phyloP scores from a whole-genome alignment of 2,329 filamentous ascomycete genomes.

The Fusarium abutilonis region DNA sequence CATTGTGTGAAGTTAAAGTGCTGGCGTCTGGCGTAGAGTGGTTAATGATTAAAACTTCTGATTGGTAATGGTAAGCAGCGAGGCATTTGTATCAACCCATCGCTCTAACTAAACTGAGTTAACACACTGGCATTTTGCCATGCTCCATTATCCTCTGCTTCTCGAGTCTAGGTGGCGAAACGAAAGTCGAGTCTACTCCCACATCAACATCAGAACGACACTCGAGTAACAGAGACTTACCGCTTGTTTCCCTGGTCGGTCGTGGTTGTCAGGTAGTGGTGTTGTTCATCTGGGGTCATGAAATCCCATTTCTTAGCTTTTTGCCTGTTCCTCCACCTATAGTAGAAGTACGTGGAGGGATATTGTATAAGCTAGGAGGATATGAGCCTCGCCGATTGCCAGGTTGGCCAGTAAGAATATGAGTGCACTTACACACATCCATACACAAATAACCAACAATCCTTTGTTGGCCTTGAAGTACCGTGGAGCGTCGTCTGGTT shows the following conservation, averaged over 20 bases:
- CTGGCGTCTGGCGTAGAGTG: no score
- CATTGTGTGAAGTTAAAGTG: no score
- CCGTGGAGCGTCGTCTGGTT: slow-evolving; percentile 49
- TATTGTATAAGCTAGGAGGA: slow-evolving; percentile 49
- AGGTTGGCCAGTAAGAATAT: neutral
- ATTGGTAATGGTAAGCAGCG: no score
- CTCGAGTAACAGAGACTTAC: neutral
- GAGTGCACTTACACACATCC: slow-evolving; percentile 6
- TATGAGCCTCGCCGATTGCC: neutral
- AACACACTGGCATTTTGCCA: no score
- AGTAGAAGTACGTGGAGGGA: slow-evolving; percentile 52
- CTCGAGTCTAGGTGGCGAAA: slow-evolving; percentile 12
- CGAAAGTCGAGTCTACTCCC: slow-evolving; percentile 17
- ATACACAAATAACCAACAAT: slow-evolving; percentile 7
- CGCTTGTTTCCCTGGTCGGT: slow-evolving; percentile 46
- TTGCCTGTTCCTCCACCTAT: slow-evolving; percentile 51
- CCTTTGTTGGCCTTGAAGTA: slow-evolving; percentile 53
- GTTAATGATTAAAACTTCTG: no score
- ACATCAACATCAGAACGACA: neutral
- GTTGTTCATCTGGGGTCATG: slow-evolving; percentile 54
- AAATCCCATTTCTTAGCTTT: slow-evolving; percentile 53
- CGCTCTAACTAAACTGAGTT: no score
- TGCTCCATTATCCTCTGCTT: no score
- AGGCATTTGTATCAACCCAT: no score
- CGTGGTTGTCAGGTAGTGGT: slow-evolving; percentile 56